Evolutionary conservation across 306 rosid species (phyloP), one percentile per base, ranked within the genome.

Genomic region (Begonia peltatifolia): DNA sequence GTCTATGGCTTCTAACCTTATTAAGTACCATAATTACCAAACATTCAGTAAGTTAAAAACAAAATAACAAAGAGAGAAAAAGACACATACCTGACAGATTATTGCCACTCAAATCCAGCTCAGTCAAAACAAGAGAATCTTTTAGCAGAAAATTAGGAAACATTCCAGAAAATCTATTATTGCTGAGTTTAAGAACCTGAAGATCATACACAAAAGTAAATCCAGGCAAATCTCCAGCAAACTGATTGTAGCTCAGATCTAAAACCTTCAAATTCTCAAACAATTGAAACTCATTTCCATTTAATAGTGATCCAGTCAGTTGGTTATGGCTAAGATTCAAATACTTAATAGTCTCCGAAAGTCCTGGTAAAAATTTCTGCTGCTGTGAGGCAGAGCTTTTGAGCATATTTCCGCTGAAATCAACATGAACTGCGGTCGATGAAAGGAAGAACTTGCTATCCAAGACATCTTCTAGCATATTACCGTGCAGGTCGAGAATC

Each of bases 61-160:
- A 20, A 20, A 20, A 20, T 20, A 1, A 20, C 23, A 30, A 1
- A 22, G 55, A n/a, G 14, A 14, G 47, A 20, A 11, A 7, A 50
- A 47, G 14, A 13, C 11, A 65, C 50, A 30, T 76, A 90, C 99
- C 99, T 75, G 99, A 74, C 60, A 92, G 94, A 61, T 92, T 83
- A 75, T 92, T 92, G 79, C 72, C 94, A 58, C 99, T 92, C 88
- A 92, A 77, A 79, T 92, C 99, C 41, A 92, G 72, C 60, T 92
- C 96, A 41, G 59, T 73, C 54, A 87, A 67, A 55, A 86, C 94
- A 63, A 79, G 68, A 66, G 99, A 64, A 68, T 92, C 99, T 30
- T 30, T 87, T 22, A 92, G 64, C 15, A 92, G 78, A 56, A 78
- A 83, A 64, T 42, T 71, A 2, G 99, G 99, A 69, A 86, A 66